Base-by-base conservation (phyloP, 1,284 basidiomycete genomes). In the Papiliotrema terrestris region DNA sequence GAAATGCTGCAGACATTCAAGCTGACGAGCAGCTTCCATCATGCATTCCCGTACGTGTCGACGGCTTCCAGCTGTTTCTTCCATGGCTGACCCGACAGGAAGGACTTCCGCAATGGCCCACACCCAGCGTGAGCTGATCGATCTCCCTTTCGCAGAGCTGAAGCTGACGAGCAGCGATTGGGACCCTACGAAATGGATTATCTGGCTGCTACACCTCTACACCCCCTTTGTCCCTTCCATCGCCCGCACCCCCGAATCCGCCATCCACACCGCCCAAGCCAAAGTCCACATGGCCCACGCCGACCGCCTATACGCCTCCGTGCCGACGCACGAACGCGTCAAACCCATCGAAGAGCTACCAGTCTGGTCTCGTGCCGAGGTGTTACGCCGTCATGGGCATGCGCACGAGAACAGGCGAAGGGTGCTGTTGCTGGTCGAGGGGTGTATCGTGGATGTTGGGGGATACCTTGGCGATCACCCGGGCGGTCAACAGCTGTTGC, bases 181-280 rank as follows among this genome's bases (percentile, higher is more conserved):
- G 87, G 88, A 90, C 73, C 87, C 88, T 0, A 86, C 86, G 2
- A 89, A 89, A 73, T 89, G 87, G 87, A 81, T 85, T 39, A 89
- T 89, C 47, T 69, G 82, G 25, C 49, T 74, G 2, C 77, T 89
- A 8, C 77, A 85, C 63, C 65, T 64, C n/a, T 66, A 84, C 39
- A 85, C 86, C 0, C 72, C 85, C 0, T 78, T 52, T 77, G 75
- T 56, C 69, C 82, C 64, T 67, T 85, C 51, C 74, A 83, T 58
- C 49, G 63, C 72, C 5, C 79, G 79, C 17, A 87, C 85, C 0
- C 78, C 82, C n/a, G 69, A 81, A 8, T 73, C 80, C 8, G 87
- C 89, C 62, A 78, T 89, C 41, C 64, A 75, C 22, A 82, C 83
- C 55, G 86, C 86, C 0, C 67, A 76, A 39, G 72, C 75, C 3